These are phyloP conservation scores for Skeletonema tropicum DNA, from an alignment of 108 stramenopile genomes.

Conservation along the genomic window DNA sequence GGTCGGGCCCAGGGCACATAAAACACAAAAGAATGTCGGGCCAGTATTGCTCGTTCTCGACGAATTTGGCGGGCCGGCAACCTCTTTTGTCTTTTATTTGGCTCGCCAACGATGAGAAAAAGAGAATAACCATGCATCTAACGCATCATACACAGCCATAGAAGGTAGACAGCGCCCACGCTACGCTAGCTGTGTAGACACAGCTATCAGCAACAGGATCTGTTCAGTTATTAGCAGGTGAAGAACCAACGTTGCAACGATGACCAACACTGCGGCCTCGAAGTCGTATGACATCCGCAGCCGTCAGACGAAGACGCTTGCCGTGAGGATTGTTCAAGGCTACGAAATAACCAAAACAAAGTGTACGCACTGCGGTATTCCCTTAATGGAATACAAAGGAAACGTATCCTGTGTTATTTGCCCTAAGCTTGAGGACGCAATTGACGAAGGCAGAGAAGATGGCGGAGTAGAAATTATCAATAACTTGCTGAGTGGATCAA, in stretches of 20 bases:
- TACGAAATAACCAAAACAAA: constrained; percentile 2
- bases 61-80: no score
- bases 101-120: no score
- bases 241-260: background rate
- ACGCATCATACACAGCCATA: no score
- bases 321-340: constrained; percentile 1
- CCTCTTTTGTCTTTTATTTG: no score
- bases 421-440: background rate
- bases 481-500: background rate
- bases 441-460: background rate
- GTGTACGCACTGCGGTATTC: background rate
- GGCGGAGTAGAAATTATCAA: background rate
- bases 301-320: background rate
- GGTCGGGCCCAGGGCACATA: no score
- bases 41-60: no score
- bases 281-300: background rate
- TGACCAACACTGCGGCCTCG: background rate
- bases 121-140: no score
- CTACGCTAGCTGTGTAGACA: no score
- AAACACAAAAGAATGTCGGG: no score
- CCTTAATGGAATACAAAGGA: background rate
- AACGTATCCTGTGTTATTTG: background rate
- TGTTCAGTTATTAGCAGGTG: no score
- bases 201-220: no score
- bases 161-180: no score